Evolutionary conservation across 2,329 filamentous ascomycete species (phyloP), one percentile per base, ranked within the genome.

Genomic region (Venturia oleaginea): DNA sequence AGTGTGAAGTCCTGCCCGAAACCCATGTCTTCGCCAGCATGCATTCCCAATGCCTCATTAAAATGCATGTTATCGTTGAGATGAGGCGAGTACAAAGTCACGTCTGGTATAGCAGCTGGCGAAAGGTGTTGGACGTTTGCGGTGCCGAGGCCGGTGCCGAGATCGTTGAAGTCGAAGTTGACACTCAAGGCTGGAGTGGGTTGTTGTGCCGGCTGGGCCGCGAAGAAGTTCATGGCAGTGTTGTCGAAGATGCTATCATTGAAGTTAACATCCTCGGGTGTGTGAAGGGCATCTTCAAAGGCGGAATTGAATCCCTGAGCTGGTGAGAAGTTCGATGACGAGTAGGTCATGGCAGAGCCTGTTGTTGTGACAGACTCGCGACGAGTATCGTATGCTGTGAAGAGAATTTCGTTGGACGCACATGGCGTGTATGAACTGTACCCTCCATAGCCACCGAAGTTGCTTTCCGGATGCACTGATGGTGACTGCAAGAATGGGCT

Each of bases 71-170:
- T 82, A 22, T 78, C 77, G 66, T 85, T 74, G 0, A 86, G 86
- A 51, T 81, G 81, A 59, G 88, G 86, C 11, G 88, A 88, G 75
- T 82, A 88, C 38, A 91, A 81, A 77, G 90, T 89, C 1, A 85
- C 78, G 66, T 88, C 86, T 42, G 83, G 81, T 69, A 90, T 87
- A 5, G 86, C 88, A 63, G 81, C 80, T 10, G 88, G 87, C 3
- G 88, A 91, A 67, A 91, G 82, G 66, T 90, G 86, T 32, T 57
- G 43, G 42, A 74, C 72, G 7, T 75, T 69, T 43, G 71, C 68
- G 24, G 71, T 15, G 30, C 30, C 51, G 19, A 57, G 27, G n/a
- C 67, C 55, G 5, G 48, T 37, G 43, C 48, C 46, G 59, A 61
- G 19, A n/a, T 62, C 32, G 7, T 54, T 40, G 32, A 57, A 59